Percentiles rank a stretch among this genome's conserved stretches.
phyloP scores from a whole-genome alignment of 345 rosid species.

The Mangifera indica region DNA sequence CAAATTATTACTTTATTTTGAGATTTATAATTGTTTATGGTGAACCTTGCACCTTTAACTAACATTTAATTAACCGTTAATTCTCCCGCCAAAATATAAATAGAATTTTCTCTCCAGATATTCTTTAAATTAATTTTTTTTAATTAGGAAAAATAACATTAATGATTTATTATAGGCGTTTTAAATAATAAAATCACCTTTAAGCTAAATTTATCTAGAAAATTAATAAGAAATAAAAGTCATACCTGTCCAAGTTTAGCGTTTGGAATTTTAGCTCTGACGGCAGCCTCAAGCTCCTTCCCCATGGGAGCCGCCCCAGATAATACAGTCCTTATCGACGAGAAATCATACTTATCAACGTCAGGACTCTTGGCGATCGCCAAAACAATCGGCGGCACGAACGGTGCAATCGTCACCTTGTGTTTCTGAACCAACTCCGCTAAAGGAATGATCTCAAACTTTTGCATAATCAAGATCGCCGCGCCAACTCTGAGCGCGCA shows the following conservation, averaged over 20 bases:
- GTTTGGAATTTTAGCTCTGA: constrained; percentile 50
- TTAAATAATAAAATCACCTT: too few species aligned
- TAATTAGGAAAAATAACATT: too few species aligned
- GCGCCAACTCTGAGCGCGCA: constrained; percentile 65
- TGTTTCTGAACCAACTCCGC: constrained; percentile 49
- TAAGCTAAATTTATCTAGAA: not conserved
- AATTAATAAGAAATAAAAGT: not conserved
- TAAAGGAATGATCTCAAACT: constrained; percentile 45
- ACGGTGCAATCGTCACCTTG: constrained; percentile 57
- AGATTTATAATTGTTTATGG: too few species aligned
- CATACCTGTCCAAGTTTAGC: constrained; percentile 68
- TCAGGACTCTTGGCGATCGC: constrained; percentile 44
- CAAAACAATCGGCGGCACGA: constrained; percentile 62
- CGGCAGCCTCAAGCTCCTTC: constrained; percentile 61
- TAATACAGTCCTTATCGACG: constrained; percentile 50
- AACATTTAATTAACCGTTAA: not conserved
- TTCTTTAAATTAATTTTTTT: too few species aligned
- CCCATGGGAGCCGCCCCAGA: constrained; percentile 75
- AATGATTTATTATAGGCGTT: too few species aligned
- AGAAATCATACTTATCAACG: constrained; percentile 46
- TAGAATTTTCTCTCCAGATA: too few species aligned
- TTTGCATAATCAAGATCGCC: constrained; percentile 60
- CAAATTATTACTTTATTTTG: too few species aligned
- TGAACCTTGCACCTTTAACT: too few species aligned
- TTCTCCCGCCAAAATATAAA: not conserved